A percentile compares a stretch with the other conserved stretches of the same genome.
Conservation (phyloP, 2,329 filamentous ascomycete species). For the Colletotrichum sp. region DNA sequence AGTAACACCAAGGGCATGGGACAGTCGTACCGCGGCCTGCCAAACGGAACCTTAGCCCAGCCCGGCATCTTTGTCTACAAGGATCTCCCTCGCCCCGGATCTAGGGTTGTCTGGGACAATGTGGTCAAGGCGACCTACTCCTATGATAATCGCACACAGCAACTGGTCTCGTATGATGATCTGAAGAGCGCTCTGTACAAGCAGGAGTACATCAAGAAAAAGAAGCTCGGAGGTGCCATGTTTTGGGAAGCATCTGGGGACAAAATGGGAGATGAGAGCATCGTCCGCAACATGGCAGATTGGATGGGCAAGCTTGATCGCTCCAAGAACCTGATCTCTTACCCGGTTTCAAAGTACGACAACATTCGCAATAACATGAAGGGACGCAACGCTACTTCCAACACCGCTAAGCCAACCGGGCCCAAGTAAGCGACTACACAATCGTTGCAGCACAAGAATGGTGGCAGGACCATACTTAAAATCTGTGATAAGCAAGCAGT, state of each 20-base stretch:
- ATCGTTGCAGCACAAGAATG: neutral
- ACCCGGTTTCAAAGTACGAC: slow-evolving; percentile 6
- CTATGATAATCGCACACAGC: slow-evolving; percentile 64
- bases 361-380: slow-evolving; percentile 7
- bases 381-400: neutral
- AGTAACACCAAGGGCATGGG: slow-evolving; percentile 67
- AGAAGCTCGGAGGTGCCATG: slow-evolving; percentile 77
- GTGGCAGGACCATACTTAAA: neutral
- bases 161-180: slow-evolving; percentile 77
- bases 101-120: slow-evolving; percentile 61
- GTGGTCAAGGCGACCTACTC: slow-evolving; percentile 72
- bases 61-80: slow-evolving; percentile 82
- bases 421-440: neutral
- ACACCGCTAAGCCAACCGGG: neutral
- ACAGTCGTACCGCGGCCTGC: slow-evolving; percentile 66
- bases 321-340: slow-evolving; percentile 1
- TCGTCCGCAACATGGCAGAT: neutral
- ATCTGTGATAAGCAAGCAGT: neutral
- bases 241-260: slow-evolving; percentile 86
- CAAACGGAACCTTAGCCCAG: slow-evolving; percentile 71
- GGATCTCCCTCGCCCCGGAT: slow-evolving; percentile 67
- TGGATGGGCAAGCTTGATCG: neutral
- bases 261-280: slow-evolving; percentile 50
- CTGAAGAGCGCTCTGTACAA: slow-evolving; percentile 66
- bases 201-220: slow-evolving; percentile 66